Evolutionary conservation across 2,329 filamentous ascomycete species (phyloP), one percentile per base, ranked within the genome.

Genomic region (Colletotrichum tamarilloi): DNA sequence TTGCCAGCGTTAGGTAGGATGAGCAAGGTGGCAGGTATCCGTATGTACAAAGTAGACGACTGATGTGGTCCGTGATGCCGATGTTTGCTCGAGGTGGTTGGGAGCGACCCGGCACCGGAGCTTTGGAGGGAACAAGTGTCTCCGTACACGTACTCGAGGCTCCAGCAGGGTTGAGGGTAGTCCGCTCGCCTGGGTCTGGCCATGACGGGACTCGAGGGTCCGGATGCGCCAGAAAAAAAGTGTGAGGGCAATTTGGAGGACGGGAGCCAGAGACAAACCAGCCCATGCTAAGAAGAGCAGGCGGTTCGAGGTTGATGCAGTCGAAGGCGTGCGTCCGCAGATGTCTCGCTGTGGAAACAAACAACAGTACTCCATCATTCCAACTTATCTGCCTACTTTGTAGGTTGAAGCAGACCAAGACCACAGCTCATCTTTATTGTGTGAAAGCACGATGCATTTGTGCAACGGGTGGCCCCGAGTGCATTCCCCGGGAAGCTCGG

Each of bases 41-140:
- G 38, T 19, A 42, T 16, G 38, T 42, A 42, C 38, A 42, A 42
- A 42, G 35, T 49, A 65, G 52, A 64, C 60, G 62, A 60, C 52
- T 52, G 68, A 58, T 52, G 38, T 68, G 65, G 64, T n/a, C 65
- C 38, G 65, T 72, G 69, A 57, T 68, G 57, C 57, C 64, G 38
- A 68, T 72, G 69, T 68, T 72, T 72, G 58, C 24, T 38, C 52
- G 49, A 55, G 69, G 30, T 56, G 69, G 69, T 53, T 72, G 69
- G 69, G 59, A 24, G 38, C 52, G 53, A 32, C 38, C 26, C 66
- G 69, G 66, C 65, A 62, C 59, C 65, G 58, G 65, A 64, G 65
- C 32, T 24, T 28, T 42, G 22, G 26, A 35, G 49, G 11, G 19
- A 16, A 64, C 28, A 55, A n/a, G 46, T 62, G 58, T 32, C 30